A percentile compares a stretch with the other conserved stretches of the same genome.
Conservation (phyloP, 345 rosid genomes). For the Gossypium ekmanianum region DNA sequence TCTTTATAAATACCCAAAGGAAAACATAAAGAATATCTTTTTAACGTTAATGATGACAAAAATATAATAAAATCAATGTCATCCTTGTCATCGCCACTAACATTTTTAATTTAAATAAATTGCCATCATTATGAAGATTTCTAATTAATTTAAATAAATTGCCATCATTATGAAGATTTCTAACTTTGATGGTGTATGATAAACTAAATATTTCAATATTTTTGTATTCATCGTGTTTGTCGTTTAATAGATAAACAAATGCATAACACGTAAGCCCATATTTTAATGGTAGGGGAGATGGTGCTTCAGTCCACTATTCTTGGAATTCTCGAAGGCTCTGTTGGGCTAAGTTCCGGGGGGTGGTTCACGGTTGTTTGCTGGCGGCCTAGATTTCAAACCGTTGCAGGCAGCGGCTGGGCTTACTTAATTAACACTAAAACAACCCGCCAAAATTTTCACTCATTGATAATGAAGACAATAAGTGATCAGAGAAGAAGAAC, state of each 20-base stretch:
- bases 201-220: too few species aligned
- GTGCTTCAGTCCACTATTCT: background rate
- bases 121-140: too few species aligned
- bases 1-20: background rate
- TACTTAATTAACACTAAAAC: too few species aligned
- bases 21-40: too few species aligned
- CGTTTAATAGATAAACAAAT: background rate
- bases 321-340: background rate
- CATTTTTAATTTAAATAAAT: background rate
- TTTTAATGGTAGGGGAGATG: background rate
- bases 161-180: too few species aligned
- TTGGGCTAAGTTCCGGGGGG: too few species aligned
- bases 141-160: too few species aligned
- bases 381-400: too few species aligned
- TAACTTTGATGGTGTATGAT: background rate
- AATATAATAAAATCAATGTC: background rate
- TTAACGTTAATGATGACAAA: background rate
- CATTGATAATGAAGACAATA: background rate
- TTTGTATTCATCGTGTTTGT: background rate
- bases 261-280: slow-evolving; percentile 9
- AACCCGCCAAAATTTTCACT: background rate
- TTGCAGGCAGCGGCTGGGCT: too few species aligned
- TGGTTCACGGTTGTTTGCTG: too few species aligned
- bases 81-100: background rate
- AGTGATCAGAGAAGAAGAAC: background rate